phyloP scores from a whole-genome alignment of 1,284 basidiomycete genomes.

The Nidula niveotomentosa region DNA sequence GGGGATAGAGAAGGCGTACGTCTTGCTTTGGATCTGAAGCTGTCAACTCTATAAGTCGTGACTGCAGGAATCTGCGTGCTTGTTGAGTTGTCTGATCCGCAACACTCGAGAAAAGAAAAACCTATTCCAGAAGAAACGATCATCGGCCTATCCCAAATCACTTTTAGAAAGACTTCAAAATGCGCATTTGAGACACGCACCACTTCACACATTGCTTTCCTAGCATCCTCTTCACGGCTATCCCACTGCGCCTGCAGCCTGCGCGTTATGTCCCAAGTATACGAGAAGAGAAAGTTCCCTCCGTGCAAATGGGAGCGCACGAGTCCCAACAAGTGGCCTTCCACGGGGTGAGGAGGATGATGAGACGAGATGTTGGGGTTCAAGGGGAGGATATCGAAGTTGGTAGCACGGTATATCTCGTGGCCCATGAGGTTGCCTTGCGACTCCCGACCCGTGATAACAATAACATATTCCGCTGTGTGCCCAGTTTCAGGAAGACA shows the following conservation, averaged over 20 bases:
- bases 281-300: conserved; percentile 89
- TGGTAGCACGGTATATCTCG: conserved; percentile 87
- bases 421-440: conserved; percentile 82
- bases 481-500: conserved; percentile 1
- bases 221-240: conserved; percentile 44
- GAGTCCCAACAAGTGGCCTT: conserved; percentile 85
- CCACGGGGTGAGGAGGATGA: conserved; percentile 78
- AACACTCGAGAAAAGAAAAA: conserved; percentile 39
- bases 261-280: conserved; percentile 90
- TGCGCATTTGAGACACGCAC: conserved; percentile 35
- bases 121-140: conserved; percentile 99
- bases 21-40: conserved; percentile 52
- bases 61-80: conserved; percentile 62
- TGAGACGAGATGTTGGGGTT: conserved; percentile 66
- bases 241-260: conserved; percentile 85
- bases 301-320: conserved; percentile 84
- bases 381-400: conserved; percentile 91
- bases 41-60: conserved; percentile 66
- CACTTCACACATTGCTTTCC: conserved; percentile 72
- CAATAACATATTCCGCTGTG: conserved; percentile 89
- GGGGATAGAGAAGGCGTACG: conserved; percentile 42
- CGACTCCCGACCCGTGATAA: conserved; percentile 84
- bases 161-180: too few relatives aligned
- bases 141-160: conserved; percentile 80
- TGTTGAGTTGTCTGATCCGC: too few relatives aligned